Conservation (phyloP, 345 rosid species). For the Pistacia atlantica region DNA sequence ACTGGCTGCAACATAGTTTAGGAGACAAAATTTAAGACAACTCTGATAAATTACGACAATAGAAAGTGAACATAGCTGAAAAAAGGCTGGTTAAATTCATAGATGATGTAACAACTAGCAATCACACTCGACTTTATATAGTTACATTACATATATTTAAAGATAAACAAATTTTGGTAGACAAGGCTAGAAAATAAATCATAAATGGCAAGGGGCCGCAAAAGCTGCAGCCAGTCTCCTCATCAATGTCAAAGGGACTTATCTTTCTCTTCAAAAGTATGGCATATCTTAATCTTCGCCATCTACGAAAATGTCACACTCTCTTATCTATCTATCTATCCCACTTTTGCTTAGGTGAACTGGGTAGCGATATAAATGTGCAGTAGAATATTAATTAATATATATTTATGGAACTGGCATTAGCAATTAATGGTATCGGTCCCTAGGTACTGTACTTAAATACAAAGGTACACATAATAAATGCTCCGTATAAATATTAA, state of each 20-base stretch:
- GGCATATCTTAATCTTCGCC: constrained; percentile 2
- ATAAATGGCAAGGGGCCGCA: background rate
- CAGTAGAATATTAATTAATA: background rate
- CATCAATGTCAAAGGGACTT: constrained; percentile 4
- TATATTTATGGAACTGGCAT: background rate
- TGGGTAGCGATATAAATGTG: constrained; percentile 5
- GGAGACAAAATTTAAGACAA: background rate
- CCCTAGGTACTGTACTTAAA: background rate
- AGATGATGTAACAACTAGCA: too few relatives aligned
- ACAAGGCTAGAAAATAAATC: background rate
- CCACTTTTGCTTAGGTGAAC: background rate
- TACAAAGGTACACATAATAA: background rate
- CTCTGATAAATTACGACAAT: too few relatives aligned
- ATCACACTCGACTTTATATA: too few relatives aligned
- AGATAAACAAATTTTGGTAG: background rate
- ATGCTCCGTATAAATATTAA: background rate
- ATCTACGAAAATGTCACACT: background rate
- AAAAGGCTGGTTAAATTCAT: too few relatives aligned
- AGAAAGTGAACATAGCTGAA: too few relatives aligned
- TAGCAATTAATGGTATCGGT: background rate
- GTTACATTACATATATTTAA: background rate
- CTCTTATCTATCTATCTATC: background rate
- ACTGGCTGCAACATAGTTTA: background rate
- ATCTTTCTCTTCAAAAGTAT: background rate
- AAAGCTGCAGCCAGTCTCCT: background rate